These are phyloP conservation scores for Astragalus membranaceus DNA, from an alignment of 306 rosid species.

Conservation along the genomic window DNA sequence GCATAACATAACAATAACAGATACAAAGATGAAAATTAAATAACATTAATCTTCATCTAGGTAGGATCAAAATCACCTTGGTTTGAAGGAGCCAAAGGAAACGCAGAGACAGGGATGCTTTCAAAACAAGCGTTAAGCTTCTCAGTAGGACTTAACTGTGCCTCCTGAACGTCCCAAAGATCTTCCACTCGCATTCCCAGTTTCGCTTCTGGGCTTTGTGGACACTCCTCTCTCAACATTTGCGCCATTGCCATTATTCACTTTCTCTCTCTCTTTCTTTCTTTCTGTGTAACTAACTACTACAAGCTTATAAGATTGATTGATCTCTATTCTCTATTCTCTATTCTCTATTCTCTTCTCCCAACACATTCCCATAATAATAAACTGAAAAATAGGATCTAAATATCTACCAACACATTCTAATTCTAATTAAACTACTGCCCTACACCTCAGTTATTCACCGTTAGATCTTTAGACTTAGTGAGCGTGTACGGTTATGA, in stretches of 20 bases:
- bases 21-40: not conserved
- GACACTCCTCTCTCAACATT: conserved; percentile 46
- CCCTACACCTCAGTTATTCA: not conserved
- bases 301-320: conserved; percentile 1
- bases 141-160: conserved; percentile 79
- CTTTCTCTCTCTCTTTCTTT: not conserved
- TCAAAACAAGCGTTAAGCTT: conserved; percentile 95
- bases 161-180: conserved; percentile 76
- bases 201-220: conserved; percentile 88
- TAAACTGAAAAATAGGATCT: conserved; percentile 12
- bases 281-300: conserved; percentile 21
- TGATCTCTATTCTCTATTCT: not conserved
- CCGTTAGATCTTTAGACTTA: conserved; percentile 9
- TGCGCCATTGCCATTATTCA: conserved; percentile 22
- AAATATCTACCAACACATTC: not conserved
- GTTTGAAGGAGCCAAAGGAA: conserved; percentile 56
- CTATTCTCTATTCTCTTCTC: not conserved
- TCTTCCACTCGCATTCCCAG: conserved; percentile 78
- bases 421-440: too few species aligned
- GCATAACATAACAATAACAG: too few species aligned
- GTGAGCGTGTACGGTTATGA: conserved; percentile 16
- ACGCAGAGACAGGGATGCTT: conserved; percentile 88
- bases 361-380: conserved; percentile 15
- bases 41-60: not conserved
- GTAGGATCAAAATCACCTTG: conserved; percentile 48